Conservation (phyloP, 1,284 basidiomycete genomes). For the Ustilago shanxiensis region DNA sequence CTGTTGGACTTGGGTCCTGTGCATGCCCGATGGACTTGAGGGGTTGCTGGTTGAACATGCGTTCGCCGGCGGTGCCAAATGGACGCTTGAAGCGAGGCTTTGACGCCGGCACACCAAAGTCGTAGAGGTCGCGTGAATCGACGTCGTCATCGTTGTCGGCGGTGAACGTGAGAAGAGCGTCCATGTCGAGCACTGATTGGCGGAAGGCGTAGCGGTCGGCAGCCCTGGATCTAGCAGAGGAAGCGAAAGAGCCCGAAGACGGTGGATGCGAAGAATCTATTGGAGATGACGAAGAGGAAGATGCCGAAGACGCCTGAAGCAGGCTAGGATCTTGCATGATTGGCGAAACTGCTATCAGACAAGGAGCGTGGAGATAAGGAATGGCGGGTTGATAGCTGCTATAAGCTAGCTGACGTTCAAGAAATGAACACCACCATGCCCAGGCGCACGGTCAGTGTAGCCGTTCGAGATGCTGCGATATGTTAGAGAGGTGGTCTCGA, state of each 20-base stretch:
- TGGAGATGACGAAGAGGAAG: slow-evolving; percentile 23
- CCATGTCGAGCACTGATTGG: slow-evolving; percentile 45
- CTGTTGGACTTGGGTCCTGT: slow-evolving; percentile 36
- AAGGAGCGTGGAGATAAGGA: not conserved
- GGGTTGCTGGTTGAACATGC: slow-evolving; percentile 41
- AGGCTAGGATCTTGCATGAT: slow-evolving; percentile 15
- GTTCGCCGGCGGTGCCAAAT: slow-evolving; percentile 39
- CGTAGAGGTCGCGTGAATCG: slow-evolving; percentile 13
- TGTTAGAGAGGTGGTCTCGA: no score
- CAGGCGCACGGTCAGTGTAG: slow-evolving; percentile 1
- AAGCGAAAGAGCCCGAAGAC: slow-evolving; percentile 17
- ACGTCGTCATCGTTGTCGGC: slow-evolving; percentile 10
- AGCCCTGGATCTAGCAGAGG: slow-evolving; percentile 28
- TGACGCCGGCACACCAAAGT: slow-evolving; percentile 9
- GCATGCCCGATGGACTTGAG: slow-evolving; percentile 45
- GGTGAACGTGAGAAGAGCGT: slow-evolving; percentile 37
- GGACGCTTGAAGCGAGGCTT: slow-evolving; percentile 44
- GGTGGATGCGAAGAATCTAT: slow-evolving; percentile 9
- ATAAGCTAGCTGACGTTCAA: slow-evolving; percentile 14
- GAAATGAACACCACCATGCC: slow-evolving; percentile 28
- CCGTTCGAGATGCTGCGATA: not conserved
- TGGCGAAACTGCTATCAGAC: not conserved
- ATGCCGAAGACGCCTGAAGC: slow-evolving; percentile 12
- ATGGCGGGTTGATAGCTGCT: slow-evolving; percentile 15
- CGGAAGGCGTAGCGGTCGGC: slow-evolving; percentile 20